phyloP scores from a whole-genome alignment of 768 basidiomycete genomes.

The Boletus insuetus region DNA sequence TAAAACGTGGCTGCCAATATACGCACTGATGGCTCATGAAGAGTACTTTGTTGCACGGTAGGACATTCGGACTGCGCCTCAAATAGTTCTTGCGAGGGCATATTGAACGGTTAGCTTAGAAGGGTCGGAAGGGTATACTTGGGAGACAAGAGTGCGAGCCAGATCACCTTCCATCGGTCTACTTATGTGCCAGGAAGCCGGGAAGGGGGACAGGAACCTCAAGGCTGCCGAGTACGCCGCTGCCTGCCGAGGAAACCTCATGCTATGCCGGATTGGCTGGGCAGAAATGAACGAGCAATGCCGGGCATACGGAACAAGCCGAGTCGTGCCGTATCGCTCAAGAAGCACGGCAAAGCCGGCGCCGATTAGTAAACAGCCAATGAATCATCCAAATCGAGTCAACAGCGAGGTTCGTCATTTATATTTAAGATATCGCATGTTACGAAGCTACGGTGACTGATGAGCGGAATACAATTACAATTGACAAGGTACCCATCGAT shows the following conservation, averaged over 20 bases:
- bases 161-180: conserved; percentile 3
- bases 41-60: not conserved
- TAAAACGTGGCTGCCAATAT: not conserved
- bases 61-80: not conserved
- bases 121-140: not conserved
- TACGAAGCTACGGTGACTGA: not conserved
- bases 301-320: conserved; percentile 3
- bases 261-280: not conserved
- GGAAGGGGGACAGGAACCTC: conserved; percentile 1
- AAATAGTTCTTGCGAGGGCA: conserved; percentile 2
- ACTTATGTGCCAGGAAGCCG: conserved; percentile 15
- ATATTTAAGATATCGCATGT: not conserved
- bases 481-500: not conserved
- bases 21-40: conserved; percentile 1
- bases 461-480: not conserved
- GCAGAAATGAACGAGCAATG: not conserved
- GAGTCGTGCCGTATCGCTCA: not conserved
- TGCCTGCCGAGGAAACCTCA: conserved; percentile 19
- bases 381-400: too few relatives aligned
- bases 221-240: not conserved
- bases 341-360: not conserved
- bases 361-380: not conserved
- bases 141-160: not conserved
- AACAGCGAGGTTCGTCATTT: too few relatives aligned
- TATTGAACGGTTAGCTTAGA: not conserved